These are phyloP conservation scores for Aspergillus transmontanensis DNA, from an alignment of 2,329 filamentous ascomycete species.

Conservation along the genomic window DNA sequence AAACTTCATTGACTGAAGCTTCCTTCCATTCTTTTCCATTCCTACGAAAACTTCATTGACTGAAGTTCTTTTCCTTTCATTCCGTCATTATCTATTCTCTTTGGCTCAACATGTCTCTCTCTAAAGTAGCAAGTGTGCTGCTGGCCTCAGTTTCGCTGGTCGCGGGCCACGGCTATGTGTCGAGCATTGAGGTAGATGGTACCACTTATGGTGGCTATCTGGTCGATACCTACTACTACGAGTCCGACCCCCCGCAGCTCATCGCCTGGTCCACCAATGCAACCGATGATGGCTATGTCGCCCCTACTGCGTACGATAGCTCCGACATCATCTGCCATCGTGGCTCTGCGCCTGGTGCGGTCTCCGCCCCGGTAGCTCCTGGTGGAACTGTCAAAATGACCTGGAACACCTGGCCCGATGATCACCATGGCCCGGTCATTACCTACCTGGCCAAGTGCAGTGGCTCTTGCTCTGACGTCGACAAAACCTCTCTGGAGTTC, in stretches of 20 bases:
- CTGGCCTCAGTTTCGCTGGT: neutral
- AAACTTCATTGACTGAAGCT: neutral
- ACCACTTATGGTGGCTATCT: slow-evolving; percentile 28
- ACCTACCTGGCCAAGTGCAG: slow-evolving; percentile 62
- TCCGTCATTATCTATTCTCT: neutral
- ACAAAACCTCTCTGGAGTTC: slow-evolving; percentile 56
- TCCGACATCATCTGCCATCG: slow-evolving; percentile 63
- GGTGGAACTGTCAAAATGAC: slow-evolving; percentile 59
- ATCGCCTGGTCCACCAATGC: slow-evolving; percentile 57
- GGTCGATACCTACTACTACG: slow-evolving; percentile 33
- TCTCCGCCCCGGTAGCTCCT: slow-evolving; percentile 57
- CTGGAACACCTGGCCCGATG: slow-evolving; percentile 66
- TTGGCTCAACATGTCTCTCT: neutral
- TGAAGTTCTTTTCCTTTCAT: neutral
- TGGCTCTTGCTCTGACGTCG: slow-evolving; percentile 55
- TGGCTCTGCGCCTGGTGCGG: slow-evolving; percentile 52
- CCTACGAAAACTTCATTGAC: neutral
- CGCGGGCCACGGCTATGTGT: slow-evolving; percentile 18
- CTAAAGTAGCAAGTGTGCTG: neutral
- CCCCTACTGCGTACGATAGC: slow-evolving; percentile 40
- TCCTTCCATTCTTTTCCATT: neutral
- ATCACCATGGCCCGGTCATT: slow-evolving; percentile 63
- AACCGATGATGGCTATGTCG: slow-evolving; percentile 56
- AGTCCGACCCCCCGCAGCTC: slow-evolving; percentile 37
- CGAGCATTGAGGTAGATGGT: slow-evolving; percentile 24